Evolutionary conservation across 1,139 yeast species (phyloP).

Genomic region (Candida sojae): DNA sequence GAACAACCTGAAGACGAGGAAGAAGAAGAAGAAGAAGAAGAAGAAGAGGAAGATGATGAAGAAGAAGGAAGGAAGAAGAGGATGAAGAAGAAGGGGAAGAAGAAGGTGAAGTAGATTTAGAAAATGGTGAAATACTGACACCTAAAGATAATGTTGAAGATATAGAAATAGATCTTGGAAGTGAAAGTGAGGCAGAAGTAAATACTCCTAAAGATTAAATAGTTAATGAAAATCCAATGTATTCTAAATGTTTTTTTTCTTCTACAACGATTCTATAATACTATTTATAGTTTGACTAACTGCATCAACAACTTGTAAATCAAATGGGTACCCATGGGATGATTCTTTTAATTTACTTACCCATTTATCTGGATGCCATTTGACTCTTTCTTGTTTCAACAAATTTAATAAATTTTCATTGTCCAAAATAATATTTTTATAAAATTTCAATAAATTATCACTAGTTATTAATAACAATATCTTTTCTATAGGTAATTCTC

Average conservation of each 20-base stretch:
- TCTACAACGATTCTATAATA: constrained; percentile 19
- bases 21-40: constrained; percentile 56
- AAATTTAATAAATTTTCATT: constrained; percentile 23
- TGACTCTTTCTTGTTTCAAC: constrained; percentile 51
- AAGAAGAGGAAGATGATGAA: constrained; percentile 61
- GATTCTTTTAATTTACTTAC: constrained; percentile 17
- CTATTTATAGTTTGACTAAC: constrained; percentile 35
- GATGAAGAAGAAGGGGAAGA: constrained; percentile 50
- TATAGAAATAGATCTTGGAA: constrained; percentile 31
- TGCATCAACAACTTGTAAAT: constrained; percentile 28
- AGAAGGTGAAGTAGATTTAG: constrained; percentile 41
- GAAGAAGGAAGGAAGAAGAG: constrained; percentile 52
- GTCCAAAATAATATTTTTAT: constrained; percentile 19
- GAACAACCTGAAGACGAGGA: constrained; percentile 46
- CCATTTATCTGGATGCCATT: constrained; percentile 76
- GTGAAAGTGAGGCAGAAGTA: constrained; percentile 39
- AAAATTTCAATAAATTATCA: constrained; percentile 27
- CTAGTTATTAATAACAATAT: constrained; percentile 24
- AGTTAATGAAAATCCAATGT: too few species aligned
- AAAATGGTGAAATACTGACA: constrained; percentile 28
- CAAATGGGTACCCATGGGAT: constrained; percentile 13
- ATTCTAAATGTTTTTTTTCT: neutral
- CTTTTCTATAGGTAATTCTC: constrained; percentile 12
- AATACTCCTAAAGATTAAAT: constrained; percentile 20
- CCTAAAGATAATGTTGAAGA: constrained; percentile 32